phyloP scores from a whole-genome alignment of 139 green algal genomes.

The Tetratostichococcus sp. region DNA sequence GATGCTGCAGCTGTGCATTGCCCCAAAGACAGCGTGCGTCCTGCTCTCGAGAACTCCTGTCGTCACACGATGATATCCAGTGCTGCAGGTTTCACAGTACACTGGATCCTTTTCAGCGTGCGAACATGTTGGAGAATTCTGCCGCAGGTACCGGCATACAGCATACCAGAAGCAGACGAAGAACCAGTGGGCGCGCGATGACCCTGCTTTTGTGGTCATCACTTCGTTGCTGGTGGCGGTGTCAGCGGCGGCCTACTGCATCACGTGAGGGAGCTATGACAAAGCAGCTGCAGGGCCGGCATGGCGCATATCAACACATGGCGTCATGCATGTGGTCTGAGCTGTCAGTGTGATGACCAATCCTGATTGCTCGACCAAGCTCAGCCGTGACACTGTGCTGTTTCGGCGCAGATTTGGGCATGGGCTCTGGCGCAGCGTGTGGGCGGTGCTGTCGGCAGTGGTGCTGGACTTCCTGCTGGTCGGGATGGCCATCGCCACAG shows the following conservation, averaged over 20 bases:
- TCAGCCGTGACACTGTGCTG: no score
- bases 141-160: slow-evolving; percentile 91
- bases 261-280: slow-evolving; percentile 68
- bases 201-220: slow-evolving; percentile 93
- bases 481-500: slow-evolving; percentile 70
- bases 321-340: no score
- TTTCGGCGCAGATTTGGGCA: slow-evolving; percentile 59
- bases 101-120: no score
- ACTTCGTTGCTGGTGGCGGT: slow-evolving; percentile 62
- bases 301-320: no score
- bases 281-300: no score
- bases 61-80: no score
- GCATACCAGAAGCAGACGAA: slow-evolving; percentile 98
- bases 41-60: no score
- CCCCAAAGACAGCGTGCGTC: slow-evolving; percentile 85
- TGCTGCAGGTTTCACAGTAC: no score
- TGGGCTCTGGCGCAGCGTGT: slow-evolving; percentile 48
- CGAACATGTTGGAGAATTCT: no score
- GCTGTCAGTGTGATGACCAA: no score
- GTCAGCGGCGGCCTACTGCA: slow-evolving; percentile 73
- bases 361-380: no score
- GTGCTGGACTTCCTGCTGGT: slow-evolving; percentile 85
- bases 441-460: slow-evolving; percentile 59
- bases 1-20: slow-evolving; percentile 89
- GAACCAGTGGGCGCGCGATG: slow-evolving; percentile 94